Evolutionary conservation across 148 eudicot species (phyloP).

Genomic region (Persicaria maculosa): DNA sequence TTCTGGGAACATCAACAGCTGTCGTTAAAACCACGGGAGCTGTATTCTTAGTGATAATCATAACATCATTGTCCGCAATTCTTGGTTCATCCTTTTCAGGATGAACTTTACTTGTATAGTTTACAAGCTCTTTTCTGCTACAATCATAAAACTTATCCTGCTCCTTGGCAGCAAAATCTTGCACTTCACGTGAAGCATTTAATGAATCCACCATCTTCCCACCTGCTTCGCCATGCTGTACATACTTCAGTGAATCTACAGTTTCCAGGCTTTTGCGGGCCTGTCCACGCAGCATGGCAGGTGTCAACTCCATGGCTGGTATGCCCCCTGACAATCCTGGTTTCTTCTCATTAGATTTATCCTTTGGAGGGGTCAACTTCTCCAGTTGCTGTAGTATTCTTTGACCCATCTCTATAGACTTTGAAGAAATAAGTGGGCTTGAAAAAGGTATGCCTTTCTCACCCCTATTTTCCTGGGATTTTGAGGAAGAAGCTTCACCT

Average conservation of each 20-base stretch:
- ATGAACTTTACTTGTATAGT: conserved; percentile 4
- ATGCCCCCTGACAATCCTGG: conserved; percentile 22
- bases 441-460: conserved; percentile 23
- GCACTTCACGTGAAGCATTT: conserved; percentile 19
- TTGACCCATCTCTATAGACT: conserved; percentile 65
- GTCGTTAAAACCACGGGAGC: conserved; percentile 21
- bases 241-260: conserved; percentile 27
- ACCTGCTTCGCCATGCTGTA: conserved; percentile 16
- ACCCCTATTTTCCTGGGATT: conserved; percentile 19
- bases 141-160: conserved; percentile 23
- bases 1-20: conserved; percentile 31
- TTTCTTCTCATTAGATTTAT: conserved; percentile 45
- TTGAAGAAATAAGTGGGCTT: conserved; percentile 47
- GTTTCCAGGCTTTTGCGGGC: conserved; percentile 45
- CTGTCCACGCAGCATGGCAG: conserved; percentile 37
- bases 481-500: conserved; percentile 19
- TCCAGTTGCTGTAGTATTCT: conserved; percentile 75
- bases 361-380: conserved; percentile 61
- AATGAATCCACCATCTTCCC: conserved; percentile 21
- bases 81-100: conserved; percentile 23
- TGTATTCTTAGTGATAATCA: conserved; percentile 13
- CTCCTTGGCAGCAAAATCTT: conserved; percentile 20
- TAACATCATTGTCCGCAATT: conserved; percentile 15
- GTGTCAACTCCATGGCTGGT: conserved; percentile 33
- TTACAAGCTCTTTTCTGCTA: conserved; percentile 15